phyloP scores from a whole-genome alignment of 2,329 filamentous ascomycete species.

The Exophiala mesophila region DNA sequence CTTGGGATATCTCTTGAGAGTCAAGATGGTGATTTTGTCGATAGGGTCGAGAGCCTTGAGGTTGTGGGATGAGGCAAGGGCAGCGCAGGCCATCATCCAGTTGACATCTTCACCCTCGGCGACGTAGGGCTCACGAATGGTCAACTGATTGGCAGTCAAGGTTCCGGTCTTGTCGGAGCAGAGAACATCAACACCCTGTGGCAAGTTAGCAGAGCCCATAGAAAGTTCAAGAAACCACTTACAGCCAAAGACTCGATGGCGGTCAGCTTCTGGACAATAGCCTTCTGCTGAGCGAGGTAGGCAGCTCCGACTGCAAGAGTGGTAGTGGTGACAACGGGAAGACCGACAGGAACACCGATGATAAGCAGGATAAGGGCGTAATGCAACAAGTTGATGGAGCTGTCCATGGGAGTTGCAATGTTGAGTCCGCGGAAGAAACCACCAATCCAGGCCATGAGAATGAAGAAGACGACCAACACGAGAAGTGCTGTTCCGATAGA shows the following conservation, averaged over 20 bases:
- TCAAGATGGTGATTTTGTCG: conserved; percentile 73
- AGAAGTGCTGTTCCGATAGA: conserved; percentile 69
- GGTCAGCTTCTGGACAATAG: conserved; percentile 74
- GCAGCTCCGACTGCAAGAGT: conserved; percentile 72
- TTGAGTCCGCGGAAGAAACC: conserved; percentile 69
- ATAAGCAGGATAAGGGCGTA: conserved; percentile 68
- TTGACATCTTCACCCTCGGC: conserved; percentile 72
- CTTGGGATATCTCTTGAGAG: conserved; percentile 70
- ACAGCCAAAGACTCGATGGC: conserved; percentile 70
- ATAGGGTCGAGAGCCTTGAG: conserved; percentile 73
- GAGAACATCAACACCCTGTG: conserved; percentile 63
- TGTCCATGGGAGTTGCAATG: conserved; percentile 55
- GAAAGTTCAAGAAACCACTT: conserved; percentile 21
- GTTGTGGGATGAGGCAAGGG: conserved; percentile 72
- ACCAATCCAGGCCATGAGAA: conserved; percentile 69
- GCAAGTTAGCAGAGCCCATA: conserved; percentile 9
- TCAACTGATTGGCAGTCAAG: conserved; percentile 68
- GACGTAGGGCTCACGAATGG: conserved; percentile 71
- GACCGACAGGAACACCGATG: conserved; percentile 74
- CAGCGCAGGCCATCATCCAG: conserved; percentile 80
- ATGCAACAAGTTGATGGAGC: conserved; percentile 60
- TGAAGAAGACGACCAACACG: conserved; percentile 73
- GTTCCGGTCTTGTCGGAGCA: conserved; percentile 82
- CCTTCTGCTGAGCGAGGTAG: conserved; percentile 71
- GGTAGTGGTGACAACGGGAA: conserved; percentile 72